A percentile compares a stretch with the other conserved stretches of the same genome.
Evolutionary conservation across 1,284 basidiomycete species (phyloP).

Genomic region (Apiotrichum laibachii): DNA sequence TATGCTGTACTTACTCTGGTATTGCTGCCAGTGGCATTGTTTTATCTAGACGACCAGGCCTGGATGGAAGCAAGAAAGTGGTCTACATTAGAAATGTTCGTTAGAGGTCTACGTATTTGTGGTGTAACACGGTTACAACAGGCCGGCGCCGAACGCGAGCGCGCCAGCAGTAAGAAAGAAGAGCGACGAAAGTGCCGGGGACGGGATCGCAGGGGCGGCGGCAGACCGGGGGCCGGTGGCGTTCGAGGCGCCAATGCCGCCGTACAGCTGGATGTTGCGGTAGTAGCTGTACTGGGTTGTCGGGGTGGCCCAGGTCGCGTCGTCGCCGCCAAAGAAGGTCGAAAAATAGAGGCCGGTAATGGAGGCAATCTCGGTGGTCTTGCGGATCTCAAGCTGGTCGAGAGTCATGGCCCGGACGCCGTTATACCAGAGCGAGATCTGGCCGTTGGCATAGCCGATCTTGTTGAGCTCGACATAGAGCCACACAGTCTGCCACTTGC

Average conservation of each 20-base stretch:
- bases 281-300: constrained; percentile 47
- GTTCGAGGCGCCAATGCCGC: constrained; percentile 35
- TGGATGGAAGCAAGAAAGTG: too few species aligned
- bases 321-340: constrained; percentile 52
- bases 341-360: constrained; percentile 50
- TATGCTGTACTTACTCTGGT: too few species aligned
- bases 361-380: constrained; percentile 28
- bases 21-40: too few species aligned
- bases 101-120: neutral
- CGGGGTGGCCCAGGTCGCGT: constrained; percentile 45
- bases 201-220: neutral
- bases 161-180: neutral
- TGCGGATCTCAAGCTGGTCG: constrained; percentile 45
- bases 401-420: constrained; percentile 42
- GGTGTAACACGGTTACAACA: neutral
- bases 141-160: constrained; percentile 1
- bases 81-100: neutral
- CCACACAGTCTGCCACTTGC: constrained; percentile 48
- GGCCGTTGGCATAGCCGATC: constrained; percentile 41
- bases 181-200: neutral
- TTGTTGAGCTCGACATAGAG: constrained; percentile 49
- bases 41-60: too few species aligned
- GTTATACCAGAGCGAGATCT: constrained; percentile 48
- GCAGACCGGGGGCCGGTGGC: constrained; percentile 15
- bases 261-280: constrained; percentile 43